phyloP scores from a whole-genome alignment of 192 early-diverging fungal species.

The Rhizophlyctis rosea region DNA sequence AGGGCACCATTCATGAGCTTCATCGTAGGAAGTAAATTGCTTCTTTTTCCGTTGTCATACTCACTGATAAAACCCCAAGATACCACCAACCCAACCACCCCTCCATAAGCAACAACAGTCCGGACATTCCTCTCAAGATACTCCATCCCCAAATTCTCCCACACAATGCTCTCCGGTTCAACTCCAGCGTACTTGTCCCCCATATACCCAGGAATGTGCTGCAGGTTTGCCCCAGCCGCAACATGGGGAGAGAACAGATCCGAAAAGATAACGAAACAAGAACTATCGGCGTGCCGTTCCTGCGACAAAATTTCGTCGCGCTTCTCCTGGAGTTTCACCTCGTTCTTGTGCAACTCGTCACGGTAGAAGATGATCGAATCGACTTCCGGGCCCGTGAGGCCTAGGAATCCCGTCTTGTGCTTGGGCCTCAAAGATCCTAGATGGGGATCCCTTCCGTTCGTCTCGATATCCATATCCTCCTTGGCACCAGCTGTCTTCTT shows the following conservation, averaged over 20 bases:
- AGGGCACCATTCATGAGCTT: too few relatives aligned
- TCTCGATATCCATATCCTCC: slow-evolving; percentile 8
- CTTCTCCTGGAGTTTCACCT: neutral
- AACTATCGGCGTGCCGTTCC: slow-evolving; percentile 38
- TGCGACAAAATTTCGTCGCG: slow-evolving; percentile 6
- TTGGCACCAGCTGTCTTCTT: neutral
- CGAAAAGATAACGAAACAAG: slow-evolving; percentile 76
- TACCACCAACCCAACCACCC: slow-evolving; percentile 34
- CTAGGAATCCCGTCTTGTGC: neutral
- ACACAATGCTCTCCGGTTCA: slow-evolving; percentile 69
- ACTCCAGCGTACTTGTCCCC: slow-evolving; percentile 59
- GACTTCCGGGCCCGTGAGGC: slow-evolving; percentile 1
- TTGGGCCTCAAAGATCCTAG: too few relatives aligned
- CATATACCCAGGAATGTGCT: slow-evolving; percentile 61
- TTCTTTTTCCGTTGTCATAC: too few relatives aligned
- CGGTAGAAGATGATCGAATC: slow-evolving; percentile 8
- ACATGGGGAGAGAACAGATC: slow-evolving; percentile 70
- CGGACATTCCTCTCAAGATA: slow-evolving; percentile 50
- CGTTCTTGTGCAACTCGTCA: neutral
- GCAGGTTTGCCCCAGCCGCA: slow-evolving; percentile 63
- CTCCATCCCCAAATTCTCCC: slow-evolving; percentile 68
- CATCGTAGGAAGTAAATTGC: too few relatives aligned
- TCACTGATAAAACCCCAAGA: slow-evolving; percentile 51
- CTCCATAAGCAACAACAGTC: slow-evolving; percentile 44
- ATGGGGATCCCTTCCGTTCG: neutral